phyloP scores from a whole-genome alignment of 306 rosid genomes.

The Citrullus mucosospermus region DNA sequence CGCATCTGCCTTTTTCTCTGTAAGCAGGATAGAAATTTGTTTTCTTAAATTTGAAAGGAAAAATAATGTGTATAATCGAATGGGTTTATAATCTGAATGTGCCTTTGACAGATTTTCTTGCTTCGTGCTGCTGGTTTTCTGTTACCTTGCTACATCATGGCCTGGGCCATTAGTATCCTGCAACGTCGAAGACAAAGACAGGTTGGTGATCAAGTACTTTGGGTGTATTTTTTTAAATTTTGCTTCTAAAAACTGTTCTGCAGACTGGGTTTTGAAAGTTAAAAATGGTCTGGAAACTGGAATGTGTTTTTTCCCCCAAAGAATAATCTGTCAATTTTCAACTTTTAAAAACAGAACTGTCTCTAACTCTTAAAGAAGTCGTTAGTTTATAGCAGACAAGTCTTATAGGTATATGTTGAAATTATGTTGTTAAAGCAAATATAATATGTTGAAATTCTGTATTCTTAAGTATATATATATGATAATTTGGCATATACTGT shows the following conservation, averaged over 20 bases:
- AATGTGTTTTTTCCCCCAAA: background rate
- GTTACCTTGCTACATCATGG: constrained; percentile 47
- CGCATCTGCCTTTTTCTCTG: constrained; percentile 36
- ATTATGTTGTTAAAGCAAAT: no score
- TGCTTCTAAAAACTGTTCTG: background rate
- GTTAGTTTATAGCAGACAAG: background rate
- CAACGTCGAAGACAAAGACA: constrained; percentile 52
- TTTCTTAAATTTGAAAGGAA: background rate
- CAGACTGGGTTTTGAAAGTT: background rate
- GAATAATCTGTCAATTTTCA: background rate
- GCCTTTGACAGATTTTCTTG: constrained; percentile 33
- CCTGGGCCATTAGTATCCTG: constrained; percentile 44
- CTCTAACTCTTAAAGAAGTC: background rate
- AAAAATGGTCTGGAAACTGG: background rate
- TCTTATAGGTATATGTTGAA: background rate
- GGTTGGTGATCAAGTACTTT: constrained; percentile 18
- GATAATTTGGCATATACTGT: background rate
- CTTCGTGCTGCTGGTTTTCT: constrained; percentile 52
- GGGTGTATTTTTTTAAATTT: background rate
- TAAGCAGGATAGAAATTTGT: constrained; percentile 15
- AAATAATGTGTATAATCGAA: background rate
- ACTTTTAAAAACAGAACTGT: background rate
- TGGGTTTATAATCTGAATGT: background rate
- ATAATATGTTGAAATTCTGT: no score
- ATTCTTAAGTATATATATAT: background rate